These are phyloP conservation scores for Tolypocladium endophyticum DNA, from an alignment of 2,329 filamentous ascomycete species.

Conservation along the genomic window DNA sequence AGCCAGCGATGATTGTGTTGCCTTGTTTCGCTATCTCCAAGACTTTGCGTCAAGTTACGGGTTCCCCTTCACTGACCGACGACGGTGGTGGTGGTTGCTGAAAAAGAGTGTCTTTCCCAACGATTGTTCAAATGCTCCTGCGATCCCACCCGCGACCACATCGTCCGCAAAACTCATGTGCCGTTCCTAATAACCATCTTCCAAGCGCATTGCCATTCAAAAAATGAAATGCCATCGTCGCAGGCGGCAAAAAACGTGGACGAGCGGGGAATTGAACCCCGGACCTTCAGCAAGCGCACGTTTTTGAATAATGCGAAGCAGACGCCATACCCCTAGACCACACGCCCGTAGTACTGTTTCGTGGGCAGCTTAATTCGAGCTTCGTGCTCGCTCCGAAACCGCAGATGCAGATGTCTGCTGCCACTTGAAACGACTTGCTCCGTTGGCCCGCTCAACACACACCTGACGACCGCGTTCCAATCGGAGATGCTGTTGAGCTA, in stretches of 20 bases:
- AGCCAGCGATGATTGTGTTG: no score
- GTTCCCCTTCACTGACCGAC: no score
- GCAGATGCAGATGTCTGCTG: neutral
- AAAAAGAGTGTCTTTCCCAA: neutral
- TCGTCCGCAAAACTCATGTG: neutral
- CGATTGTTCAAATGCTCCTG: neutral
- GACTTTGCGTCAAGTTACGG: no score
- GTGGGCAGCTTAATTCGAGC: neutral
- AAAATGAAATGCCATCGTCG: neutral
- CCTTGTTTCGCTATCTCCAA: no score
- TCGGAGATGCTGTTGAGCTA: no score
- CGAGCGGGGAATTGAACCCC: slow-evolving; percentile 15
- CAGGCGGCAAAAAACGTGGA: slow-evolving; percentile 7
- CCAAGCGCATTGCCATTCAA: neutral
- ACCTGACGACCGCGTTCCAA: no score
- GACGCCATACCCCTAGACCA: slow-evolving; percentile 15
- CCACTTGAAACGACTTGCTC: neutral
- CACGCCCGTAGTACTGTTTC: slow-evolving; percentile 7
- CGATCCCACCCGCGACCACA: neutral
- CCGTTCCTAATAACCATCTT: neutral
- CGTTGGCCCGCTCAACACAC: neutral
- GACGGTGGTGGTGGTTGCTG: no score
- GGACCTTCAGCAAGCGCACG: slow-evolving; percentile 11
- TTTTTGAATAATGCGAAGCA: slow-evolving; percentile 9
- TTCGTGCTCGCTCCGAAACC: neutral